These are phyloP conservation scores for Daldinia concentrica DNA, from an alignment of 495 filamentous ascomycete species.

Conservation along the genomic window DNA sequence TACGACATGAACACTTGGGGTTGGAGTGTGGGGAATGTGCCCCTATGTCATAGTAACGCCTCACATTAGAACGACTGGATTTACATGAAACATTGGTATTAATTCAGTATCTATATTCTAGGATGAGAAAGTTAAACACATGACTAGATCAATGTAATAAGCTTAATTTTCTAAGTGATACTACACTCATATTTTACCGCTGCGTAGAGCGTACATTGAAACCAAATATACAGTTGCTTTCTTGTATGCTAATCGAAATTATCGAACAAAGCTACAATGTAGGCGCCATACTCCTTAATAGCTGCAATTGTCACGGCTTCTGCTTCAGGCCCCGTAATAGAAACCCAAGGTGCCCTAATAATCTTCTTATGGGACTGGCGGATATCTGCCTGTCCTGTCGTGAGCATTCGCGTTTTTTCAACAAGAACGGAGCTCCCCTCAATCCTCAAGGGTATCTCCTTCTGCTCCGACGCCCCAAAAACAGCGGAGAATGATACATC, in stretches of 20 bases:
- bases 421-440: not conserved
- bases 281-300: conserved; percentile 13
- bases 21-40: not conserved
- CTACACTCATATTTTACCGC: too few species aligned
- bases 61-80: not conserved
- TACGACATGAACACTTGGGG: not conserved
- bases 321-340: not conserved
- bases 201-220: not conserved
- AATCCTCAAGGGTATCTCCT: not conserved
- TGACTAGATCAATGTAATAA: not conserved
- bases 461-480: not conserved
- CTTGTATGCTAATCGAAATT: conserved; percentile 9
- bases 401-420: not conserved
- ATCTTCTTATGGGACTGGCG: not conserved
- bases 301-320: not conserved
- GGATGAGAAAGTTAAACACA: too few species aligned
- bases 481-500: not conserved
- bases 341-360: not conserved
- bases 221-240: not conserved
- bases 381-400: not conserved
- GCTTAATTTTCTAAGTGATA: too few species aligned
- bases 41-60: not conserved
- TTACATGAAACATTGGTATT: too few species aligned
- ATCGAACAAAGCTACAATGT: conserved; percentile 25
- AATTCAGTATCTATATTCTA: too few species aligned